These are phyloP conservation scores for Vanrija pseudolonga DNA, from an alignment of 1,284 basidiomycete species.

Conservation along the genomic window DNA sequence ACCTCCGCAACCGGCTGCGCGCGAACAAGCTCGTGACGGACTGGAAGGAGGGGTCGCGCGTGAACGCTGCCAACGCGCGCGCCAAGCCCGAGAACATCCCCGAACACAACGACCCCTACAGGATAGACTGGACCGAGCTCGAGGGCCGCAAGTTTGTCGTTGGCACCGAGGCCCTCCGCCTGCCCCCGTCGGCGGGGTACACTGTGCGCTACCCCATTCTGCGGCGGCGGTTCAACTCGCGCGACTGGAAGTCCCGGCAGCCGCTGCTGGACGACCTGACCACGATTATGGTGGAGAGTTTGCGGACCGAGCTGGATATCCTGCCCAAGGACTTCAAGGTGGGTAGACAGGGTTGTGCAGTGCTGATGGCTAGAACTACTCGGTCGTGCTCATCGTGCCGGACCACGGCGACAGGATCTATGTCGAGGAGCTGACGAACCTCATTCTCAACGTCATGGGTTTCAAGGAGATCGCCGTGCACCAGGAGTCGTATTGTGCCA, in stretches of 20 bases:
- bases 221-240: constrained; percentile 70
- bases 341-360: constrained; percentile 4
- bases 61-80: constrained; percentile 58
- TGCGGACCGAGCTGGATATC: constrained; percentile 64
- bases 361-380: constrained; percentile 62
- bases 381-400: constrained; percentile 84
- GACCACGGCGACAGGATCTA: constrained; percentile 86
- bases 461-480: constrained; percentile 88
- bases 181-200: constrained; percentile 66
- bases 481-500: constrained; percentile 90
- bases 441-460: constrained; percentile 76
- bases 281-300: constrained; percentile 60
- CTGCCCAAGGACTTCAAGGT: constrained; percentile 60
- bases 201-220: constrained; percentile 72
- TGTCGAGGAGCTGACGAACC: constrained; percentile 70
- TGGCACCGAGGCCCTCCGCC: constrained; percentile 61
- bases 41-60: constrained; percentile 67
- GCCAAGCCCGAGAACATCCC: constrained; percentile 68
- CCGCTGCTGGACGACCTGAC: constrained; percentile 73
- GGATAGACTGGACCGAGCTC: constrained; percentile 71
- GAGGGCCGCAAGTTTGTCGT: constrained; percentile 32
- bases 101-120: constrained; percentile 73
- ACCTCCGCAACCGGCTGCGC: constrained; percentile 77
- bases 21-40: constrained; percentile 78
- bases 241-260: constrained; percentile 67